Evolutionary conservation across 2,329 filamentous ascomycete genomes (phyloP).

Genomic region (Rutstroemia sydowiana): DNA sequence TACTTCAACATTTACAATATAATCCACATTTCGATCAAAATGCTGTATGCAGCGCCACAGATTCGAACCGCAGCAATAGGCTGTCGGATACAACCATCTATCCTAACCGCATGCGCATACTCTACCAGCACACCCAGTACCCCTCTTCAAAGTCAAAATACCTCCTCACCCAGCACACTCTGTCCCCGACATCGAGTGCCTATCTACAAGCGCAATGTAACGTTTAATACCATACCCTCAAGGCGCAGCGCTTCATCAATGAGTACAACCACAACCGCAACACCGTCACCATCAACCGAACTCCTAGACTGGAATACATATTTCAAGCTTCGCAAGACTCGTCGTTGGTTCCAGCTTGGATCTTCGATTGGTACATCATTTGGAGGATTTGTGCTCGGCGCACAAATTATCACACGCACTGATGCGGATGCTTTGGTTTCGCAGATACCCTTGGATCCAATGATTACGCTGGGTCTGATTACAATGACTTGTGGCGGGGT

Average conservation of each 20-base stretch:
- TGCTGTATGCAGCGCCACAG: conserved; percentile 26
- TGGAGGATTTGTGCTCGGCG: conserved; percentile 53
- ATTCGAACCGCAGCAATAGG: conserved; percentile 27
- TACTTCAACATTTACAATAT: too few relatives aligned
- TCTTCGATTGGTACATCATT: conserved; percentile 64
- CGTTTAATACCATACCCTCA: conserved; percentile 15
- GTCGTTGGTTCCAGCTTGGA: conserved; percentile 73
- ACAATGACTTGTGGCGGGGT: conserved; percentile 69
- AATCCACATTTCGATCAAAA: too few relatives aligned
- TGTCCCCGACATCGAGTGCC: conserved; percentile 18
- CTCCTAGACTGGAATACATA: conserved; percentile 79
- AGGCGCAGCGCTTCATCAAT: conserved; percentile 18
- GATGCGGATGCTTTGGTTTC: conserved; percentile 63
- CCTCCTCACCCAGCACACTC: conserved; percentile 3
- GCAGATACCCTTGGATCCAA: conserved; percentile 78
- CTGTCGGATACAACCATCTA: conserved; percentile 26
- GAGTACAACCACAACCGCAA: conserved; percentile 12
- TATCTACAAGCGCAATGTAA: conserved; percentile 24
- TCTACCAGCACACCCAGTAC: conserved; percentile 18
- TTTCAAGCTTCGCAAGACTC: conserved; percentile 80
- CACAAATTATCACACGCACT: conserved; percentile 59
- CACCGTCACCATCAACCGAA: conserved; percentile 9
- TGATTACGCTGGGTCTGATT: conserved; percentile 75
- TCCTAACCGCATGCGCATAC: conserved; percentile 24
- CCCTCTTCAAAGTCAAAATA: conserved; percentile 17